Conservation (phyloP, 768 basidiomycete genomes). For the Lactifluus subvellereus region DNA sequence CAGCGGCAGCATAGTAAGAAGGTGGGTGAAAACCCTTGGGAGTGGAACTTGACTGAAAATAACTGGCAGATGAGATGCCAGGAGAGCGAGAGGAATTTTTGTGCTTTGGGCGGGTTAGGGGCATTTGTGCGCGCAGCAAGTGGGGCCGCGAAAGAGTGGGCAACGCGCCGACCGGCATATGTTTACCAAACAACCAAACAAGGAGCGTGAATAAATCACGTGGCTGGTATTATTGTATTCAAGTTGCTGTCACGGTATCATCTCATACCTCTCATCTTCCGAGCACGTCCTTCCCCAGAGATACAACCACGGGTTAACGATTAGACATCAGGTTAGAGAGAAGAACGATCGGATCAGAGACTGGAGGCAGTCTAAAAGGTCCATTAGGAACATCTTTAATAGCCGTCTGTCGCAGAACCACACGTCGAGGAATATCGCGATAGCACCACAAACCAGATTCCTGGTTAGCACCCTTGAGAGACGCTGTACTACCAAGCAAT, state of each 20-base stretch:
- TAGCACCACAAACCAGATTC: not conserved
- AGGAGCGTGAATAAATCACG: constrained; percentile 13
- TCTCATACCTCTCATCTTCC: not conserved
- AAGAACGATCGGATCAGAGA: no score
- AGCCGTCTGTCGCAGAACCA: not conserved
- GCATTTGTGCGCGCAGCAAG: constrained; percentile 9
- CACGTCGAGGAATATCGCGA: not conserved
- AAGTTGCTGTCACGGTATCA: not conserved
- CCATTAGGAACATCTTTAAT: not conserved
- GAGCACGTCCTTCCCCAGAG: not conserved
- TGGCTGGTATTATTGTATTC: not conserved
- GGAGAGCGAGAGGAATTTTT: constrained; percentile 21
- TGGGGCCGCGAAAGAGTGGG: not conserved
- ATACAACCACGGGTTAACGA: no score
- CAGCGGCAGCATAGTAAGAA: constrained; percentile 36
- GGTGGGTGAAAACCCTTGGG: constrained; percentile 32
- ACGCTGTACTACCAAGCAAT: not conserved
- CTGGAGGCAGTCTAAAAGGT: not conserved
- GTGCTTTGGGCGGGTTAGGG: constrained; percentile 19
- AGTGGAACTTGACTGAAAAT: constrained; percentile 16
- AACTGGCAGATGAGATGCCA: constrained; percentile 19
- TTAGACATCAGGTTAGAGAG: no score
- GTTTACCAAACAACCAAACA: constrained; percentile 19
- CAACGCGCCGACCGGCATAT: not conserved
- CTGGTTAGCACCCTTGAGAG: not conserved